These are phyloP conservation scores for Oryza glaberrima DNA, from an alignment of 176 grass and related monocot species.

Conservation along the genomic window DNA sequence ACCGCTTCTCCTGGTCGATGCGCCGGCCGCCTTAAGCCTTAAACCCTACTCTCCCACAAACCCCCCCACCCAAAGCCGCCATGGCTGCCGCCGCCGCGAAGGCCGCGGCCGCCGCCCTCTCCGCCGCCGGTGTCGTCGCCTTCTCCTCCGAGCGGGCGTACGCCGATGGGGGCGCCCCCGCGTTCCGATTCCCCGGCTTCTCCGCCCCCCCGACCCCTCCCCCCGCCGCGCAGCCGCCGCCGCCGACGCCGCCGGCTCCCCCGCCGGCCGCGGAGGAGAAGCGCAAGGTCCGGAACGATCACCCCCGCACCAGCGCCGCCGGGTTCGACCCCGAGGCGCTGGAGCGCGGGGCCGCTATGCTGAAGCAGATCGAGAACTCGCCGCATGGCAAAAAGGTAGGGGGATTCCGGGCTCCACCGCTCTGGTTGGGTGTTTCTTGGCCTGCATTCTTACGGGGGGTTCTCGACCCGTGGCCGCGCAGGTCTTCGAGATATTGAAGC, in stretches of 20 bases:
- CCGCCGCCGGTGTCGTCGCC: conserved; percentile 39
- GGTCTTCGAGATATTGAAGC: conserved; percentile 75
- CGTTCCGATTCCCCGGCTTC: conserved; percentile 60
- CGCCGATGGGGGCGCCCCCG: conserved; percentile 38
- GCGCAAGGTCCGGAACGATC: conserved; percentile 59
- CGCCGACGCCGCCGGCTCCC: conserved; percentile 10
- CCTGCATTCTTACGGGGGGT: not conserved
- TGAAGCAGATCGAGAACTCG: conserved; percentile 44
- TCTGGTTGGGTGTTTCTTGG: not conserved
- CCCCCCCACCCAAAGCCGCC: conserved; percentile 7
- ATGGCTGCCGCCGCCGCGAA: conserved; percentile 43
- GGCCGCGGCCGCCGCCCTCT: conserved; percentile 51
- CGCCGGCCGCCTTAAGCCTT: conserved; percentile 20
- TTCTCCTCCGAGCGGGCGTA: conserved; percentile 44
- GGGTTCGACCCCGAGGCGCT: conserved; percentile 81
- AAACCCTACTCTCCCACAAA: conserved; percentile 55
- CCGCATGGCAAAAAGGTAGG: conserved; percentile 63
- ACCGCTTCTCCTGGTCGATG: conserved; percentile 7
- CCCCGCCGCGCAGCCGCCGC: conserved; percentile 7
- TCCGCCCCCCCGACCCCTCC: conserved; percentile 32
- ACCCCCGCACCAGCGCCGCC: conserved; percentile 67
- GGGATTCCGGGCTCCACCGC: not conserved
- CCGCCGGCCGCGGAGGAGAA: conserved; percentile 47
- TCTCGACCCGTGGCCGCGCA: conserved; percentile 33
- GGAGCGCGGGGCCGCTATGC: conserved; percentile 52